Evolutionary conservation across 192 early-diverging fungal genomes (phyloP), one percentile per base, ranked within the genome.

Genomic region (Coemansia sp.): DNA sequence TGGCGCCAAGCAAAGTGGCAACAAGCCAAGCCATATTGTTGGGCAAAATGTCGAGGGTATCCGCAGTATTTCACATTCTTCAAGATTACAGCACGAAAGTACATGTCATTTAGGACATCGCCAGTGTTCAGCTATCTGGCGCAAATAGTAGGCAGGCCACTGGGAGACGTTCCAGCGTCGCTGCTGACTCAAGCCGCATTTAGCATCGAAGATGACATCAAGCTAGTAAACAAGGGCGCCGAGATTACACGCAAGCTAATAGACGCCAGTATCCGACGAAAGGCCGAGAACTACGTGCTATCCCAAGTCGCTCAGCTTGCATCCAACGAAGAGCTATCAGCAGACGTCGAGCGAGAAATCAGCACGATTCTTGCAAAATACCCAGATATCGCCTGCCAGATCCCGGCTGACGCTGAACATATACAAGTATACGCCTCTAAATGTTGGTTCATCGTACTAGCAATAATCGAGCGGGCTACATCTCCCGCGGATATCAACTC

Each of bases 351-450:
- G 33, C 13, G 18, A 18, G 26, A 59, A 4, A 46, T 66, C 53
- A 31, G 23, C 16, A 40, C 8, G 9, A 38, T 48, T 10, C 61
- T 79, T 9, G 31, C 55, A n/a, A 6, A 24, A 11, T 72, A 74
- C 23, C 77, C 71, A 14, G 65, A 46, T 33, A 57, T 79, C 1
- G 16, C 63, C n/a, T 20, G 37, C 23, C 33, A 37, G 23, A 39
- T 74, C 23, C 60, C 68, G 11, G 39, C 69, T 0, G 59, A 60
- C 36, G 40, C 71, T 0, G 24, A 58, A 26, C 45, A 69, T 36
- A 62, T 79, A 36, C 66, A 62, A 26, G 43, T 65, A 45, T 74
- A 74, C 39, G 72, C 72, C 11, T 31, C 40, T n/a, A 68, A 64
- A 34, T 74, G 72, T 34, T 74, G 72, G 72, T 23, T 31, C 18